Conservation (phyloP, 768 basidiomycete genomes). For the Termitomyces bulborhizus region DNA sequence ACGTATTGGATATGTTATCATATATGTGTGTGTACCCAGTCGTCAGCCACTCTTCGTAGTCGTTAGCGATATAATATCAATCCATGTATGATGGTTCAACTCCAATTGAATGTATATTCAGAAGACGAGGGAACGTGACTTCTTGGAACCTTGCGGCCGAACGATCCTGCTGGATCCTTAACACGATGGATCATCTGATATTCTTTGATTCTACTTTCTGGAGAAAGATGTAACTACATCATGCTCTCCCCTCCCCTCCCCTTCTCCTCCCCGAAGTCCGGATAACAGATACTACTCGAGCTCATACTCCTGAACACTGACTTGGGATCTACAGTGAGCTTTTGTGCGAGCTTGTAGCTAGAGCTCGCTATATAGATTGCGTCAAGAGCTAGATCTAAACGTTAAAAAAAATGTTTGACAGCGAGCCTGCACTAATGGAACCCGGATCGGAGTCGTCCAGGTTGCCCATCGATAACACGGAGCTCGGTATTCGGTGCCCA, state of each 20-base stretch:
- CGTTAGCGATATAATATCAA: neutral
- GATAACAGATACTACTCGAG: neutral
- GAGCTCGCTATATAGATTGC: neutral
- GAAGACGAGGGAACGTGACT: too few relatives aligned
- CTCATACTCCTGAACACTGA: neutral
- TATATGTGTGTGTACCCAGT: too few relatives aligned
- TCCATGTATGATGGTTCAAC: neutral
- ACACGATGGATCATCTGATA: neutral
- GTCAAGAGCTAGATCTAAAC: neutral
- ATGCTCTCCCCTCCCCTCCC: neutral
- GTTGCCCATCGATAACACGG: neutral
- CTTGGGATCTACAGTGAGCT: neutral
- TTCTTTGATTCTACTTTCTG: too few relatives aligned
- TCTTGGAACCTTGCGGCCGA: neutral
- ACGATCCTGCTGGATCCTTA: neutral
- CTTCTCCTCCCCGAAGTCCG: neutral
- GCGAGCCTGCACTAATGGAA: neutral
- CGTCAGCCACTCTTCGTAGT: too few relatives aligned
- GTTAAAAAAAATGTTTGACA: neutral
- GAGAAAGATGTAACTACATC: neutral
- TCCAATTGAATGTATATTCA: neutral
- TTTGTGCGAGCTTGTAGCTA: neutral
- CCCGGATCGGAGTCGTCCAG: neutral
- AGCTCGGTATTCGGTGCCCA: neutral
- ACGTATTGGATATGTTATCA: too few relatives aligned